phyloP scores from a whole-genome alignment of 495 filamentous ascomycete species.

The Penicillium manginii region DNA sequence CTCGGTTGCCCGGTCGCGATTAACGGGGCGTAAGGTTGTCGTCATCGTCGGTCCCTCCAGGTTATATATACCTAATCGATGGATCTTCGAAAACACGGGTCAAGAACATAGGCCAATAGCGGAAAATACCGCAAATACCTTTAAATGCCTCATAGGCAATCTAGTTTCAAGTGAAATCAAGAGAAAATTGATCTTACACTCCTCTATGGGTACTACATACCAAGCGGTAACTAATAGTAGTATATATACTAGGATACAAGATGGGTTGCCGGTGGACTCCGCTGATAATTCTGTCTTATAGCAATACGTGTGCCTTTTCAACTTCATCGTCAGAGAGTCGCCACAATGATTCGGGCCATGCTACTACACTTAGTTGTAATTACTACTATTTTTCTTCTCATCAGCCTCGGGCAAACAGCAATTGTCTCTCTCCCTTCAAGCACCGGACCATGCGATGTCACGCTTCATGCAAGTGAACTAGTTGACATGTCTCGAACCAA shows the following conservation, averaged over 20 bases:
- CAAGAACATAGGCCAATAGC: neutral
- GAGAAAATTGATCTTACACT: neutral
- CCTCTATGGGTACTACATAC: neutral
- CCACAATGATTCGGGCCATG: neutral
- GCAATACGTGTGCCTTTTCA: neutral
- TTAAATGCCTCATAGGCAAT: neutral
- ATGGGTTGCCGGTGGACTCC: neutral
- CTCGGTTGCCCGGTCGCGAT: slow-evolving; percentile 3
- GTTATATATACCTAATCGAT: neutral
- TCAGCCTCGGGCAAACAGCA: slow-evolving; percentile 4
- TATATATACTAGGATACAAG: neutral
- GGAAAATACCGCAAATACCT: neutral
- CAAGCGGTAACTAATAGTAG: neutral
- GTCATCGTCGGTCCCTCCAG: slow-evolving; percentile 14
- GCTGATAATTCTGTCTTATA: neutral
- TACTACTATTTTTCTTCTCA: no score
- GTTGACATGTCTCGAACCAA: slow-evolving; percentile 35
- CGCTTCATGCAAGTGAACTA: slow-evolving; percentile 27
- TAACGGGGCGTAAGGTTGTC: slow-evolving; percentile 5
- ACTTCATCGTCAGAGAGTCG: neutral
- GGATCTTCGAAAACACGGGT: no score
- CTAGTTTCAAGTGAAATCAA: neutral
- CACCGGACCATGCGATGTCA: slow-evolving; percentile 30
- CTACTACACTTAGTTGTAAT: slow-evolving; percentile 8
- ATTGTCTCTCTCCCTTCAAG: slow-evolving; percentile 10